Conservation (phyloP, 257 asterid species). For the Solanum verrucosum region DNA sequence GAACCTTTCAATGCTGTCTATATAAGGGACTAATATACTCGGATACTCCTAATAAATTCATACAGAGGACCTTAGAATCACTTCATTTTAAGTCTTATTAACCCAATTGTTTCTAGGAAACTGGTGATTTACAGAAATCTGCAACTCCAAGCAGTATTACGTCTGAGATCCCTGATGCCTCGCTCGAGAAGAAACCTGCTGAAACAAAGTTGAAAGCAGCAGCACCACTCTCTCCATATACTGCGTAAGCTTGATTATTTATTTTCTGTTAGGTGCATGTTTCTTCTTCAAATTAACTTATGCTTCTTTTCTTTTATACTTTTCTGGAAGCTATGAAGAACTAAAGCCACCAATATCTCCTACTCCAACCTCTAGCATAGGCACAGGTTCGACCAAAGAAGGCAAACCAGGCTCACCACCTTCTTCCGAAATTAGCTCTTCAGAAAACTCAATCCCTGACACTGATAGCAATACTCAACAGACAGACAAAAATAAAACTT, state of each 20-base stretch:
- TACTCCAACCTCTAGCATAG: conserved; percentile 41
- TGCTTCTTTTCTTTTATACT: neutral
- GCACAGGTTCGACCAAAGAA: conserved; percentile 12
- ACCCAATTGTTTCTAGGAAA: conserved; percentile 29
- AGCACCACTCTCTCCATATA: conserved; percentile 57
- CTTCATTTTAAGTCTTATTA: neutral
- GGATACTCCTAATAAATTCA: neutral
- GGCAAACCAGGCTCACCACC: conserved; percentile 17
- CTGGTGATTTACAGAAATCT: conserved; percentile 21
- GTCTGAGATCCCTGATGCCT: conserved; percentile 11
- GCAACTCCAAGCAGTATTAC: conserved; percentile 17
- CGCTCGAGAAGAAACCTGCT: conserved; percentile 23
- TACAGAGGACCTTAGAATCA: neutral
- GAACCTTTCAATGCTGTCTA: neutral
- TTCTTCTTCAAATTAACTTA: neutral
- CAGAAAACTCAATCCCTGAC: conserved; percentile 11
- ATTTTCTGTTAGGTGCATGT: neutral
- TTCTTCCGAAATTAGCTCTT: conserved; percentile 20
- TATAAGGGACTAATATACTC: neutral
- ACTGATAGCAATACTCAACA: conserved; percentile 3
- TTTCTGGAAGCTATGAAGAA: conserved; percentile 39
- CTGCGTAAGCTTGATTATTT: conserved; percentile 41
- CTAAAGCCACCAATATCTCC: conserved; percentile 64
- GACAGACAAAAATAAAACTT: conserved; percentile 19
- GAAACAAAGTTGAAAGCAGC: conserved; percentile 22